Evolutionary conservation across 495 filamentous ascomycete genomes (phyloP).

Genomic region (Daldinia bambusicola): DNA sequence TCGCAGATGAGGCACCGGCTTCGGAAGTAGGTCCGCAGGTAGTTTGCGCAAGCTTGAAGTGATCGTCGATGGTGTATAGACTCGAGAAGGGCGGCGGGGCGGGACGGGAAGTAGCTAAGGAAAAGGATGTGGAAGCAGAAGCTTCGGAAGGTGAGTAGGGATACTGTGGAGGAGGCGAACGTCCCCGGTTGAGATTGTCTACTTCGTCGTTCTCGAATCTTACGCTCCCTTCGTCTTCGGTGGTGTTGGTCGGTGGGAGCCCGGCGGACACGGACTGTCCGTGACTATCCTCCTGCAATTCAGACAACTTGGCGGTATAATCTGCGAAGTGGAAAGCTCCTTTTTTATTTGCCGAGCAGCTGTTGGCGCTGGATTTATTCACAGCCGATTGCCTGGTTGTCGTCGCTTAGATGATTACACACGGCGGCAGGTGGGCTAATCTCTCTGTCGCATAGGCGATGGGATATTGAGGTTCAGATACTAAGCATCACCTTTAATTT

Average conservation of each 20-base stretch:
- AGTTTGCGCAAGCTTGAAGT: constrained; percentile 50
- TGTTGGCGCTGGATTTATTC: constrained; percentile 24
- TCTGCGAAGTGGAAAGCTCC: constrained; percentile 16
- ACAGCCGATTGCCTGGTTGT: constrained; percentile 13
- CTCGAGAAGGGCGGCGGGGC: constrained; percentile 59
- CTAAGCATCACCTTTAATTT: constrained; percentile 10
- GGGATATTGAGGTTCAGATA: constrained; percentile 7
- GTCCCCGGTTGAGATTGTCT: constrained; percentile 51
- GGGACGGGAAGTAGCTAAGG: constrained; percentile 33
- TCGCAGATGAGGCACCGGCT: constrained; percentile 63
- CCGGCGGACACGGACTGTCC: constrained; percentile 74
- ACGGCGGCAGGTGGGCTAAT: constrained; percentile 4
- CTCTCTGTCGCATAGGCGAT: constrained; percentile 36
- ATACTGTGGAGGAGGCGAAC: constrained; percentile 71
- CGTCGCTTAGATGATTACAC: constrained; percentile 26
- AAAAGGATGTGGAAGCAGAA: constrained; percentile 63
- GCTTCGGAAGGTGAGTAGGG: constrained; percentile 66
- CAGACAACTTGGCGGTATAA: constrained; percentile 74
- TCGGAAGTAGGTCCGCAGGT: constrained; percentile 65
- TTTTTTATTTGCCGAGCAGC: constrained; percentile 12
- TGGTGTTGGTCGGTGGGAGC: constrained; percentile 50
- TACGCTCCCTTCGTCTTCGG: constrained; percentile 38
- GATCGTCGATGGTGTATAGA: constrained; percentile 56
- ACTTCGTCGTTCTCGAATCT: constrained; percentile 55
- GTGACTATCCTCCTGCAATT: constrained; percentile 67